Base-by-base conservation (phyloP, 495 filamentous ascomycete species). In the Darksidea phi region DNA sequence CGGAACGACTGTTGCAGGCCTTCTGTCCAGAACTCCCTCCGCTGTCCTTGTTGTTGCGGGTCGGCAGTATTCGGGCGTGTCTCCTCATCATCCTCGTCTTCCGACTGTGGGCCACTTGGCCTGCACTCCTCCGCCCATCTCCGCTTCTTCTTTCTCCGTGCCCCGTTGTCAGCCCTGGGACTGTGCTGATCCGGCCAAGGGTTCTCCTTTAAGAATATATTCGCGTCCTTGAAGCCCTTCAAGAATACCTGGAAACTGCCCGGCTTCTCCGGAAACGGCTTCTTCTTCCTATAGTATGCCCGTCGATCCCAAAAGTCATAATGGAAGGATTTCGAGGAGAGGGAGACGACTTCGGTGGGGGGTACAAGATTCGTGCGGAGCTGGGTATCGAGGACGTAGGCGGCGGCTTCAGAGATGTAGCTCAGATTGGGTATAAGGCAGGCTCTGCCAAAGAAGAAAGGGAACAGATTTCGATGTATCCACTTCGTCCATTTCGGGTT, bases 361-460 rank as follows among this genome's bases (percentile, higher is more conserved):
- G 94, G 94, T 12, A 99, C 94, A 49, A 99, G 76, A 73, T 95
- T 87, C 20, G 94, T 97, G 53, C 86, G 88, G 36, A 99, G 78
- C 64, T 93, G 88, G 57, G 84, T 85, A 76, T 99, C 94, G 45
- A 99, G 83, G 2, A 95, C 88, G 72, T 96, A 99, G 41, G 94
- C 93, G 12, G 94, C 94, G 17, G 94, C 94, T 78, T 99, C 94
- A 59, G 92, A 97, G 67, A 99, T 90, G 72, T 99, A 99, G 48
- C 91, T 96, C n/a, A 99, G 80, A 72, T 99, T 99, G 41, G 94
- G 94, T 74, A 99, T 99, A 55, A 99, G 82, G 70, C 94, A 97
- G 47, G 91, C 91, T 63, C 94, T 80, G 10, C 94, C 94, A 66
- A 99, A 99, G 75, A 88, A 96, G 76, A 92, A 99, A 24, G 94